Evolutionary conservation across 1,284 basidiomycete species (phyloP), one percentile per base, ranked within the genome.

Genomic region (Cryptococcus sp.): DNA sequence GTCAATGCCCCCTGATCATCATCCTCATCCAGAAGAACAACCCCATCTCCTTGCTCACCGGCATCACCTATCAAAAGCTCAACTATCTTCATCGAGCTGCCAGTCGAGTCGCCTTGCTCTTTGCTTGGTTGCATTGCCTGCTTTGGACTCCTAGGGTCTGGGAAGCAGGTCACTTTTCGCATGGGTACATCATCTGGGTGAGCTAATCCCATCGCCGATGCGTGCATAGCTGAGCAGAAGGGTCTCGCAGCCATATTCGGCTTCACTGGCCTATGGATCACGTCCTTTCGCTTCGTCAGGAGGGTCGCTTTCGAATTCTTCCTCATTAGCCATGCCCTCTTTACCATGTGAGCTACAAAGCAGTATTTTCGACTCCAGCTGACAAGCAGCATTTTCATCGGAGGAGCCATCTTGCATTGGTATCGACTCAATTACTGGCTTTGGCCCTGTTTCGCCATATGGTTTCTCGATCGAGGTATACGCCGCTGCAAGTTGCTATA

Each of bases 401-500:
- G 67, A 16, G 68, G 61, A 0, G 62, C 60, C 1, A 60, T 57
- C 40, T 53, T 68, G 6, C 70, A 72, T 43, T 74, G 68, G 67
- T 45, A 45, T 14, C 49, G 54, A 24, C 49, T 60, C 21, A 36
- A 33, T 10, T 61, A 62, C 37, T 69, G 68, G 66, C 51, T 68
- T 19, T 66, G 59, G 65, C 66, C 68, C n/a, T 60, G 61, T 7
- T 46, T 69, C 12, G 51, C 52, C 5, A 51, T 69, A 11, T 67
- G 68, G 83, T 56, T 64, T 78, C 36, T 83, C 44, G 84, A 86
- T 62, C 78, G 83, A 28, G 48, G 77, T 18, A 59, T 82, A 46
- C 80, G 83, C 12, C 26, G 77, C 25, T 51, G 74, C 14, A 78
- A 80, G 19, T 59, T 82, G 5, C 56, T 80, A 36, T 58, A 75